Evolutionary conservation across 306 rosid species (phyloP), one percentile per base, ranked within the genome.

Genomic region (Coriaria nepalensis): DNA sequence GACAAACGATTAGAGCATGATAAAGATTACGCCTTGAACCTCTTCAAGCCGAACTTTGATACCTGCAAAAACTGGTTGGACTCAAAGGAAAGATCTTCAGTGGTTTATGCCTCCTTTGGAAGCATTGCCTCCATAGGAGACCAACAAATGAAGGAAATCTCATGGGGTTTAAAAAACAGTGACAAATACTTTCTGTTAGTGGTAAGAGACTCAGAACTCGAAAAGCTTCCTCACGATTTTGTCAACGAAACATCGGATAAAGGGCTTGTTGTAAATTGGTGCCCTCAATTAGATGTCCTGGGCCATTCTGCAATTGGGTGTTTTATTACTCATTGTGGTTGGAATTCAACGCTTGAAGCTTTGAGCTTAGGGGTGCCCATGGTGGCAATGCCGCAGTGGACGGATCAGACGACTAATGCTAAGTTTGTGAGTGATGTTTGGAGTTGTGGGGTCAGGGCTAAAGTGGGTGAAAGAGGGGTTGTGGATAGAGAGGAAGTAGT

Each of bases 331-430:
- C 45, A 41, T 13, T 41, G 45, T 9, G 45, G 45, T 10, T 41
- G 45, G 45, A 41, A 41, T 13, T 41, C 45, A 0, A 41, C 45
- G 11, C 10, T 41, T 9, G 45, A 41, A 41, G 45, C 45, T 41
- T 13, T 41, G 45, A 41, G 45, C 45, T 41, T 41, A 6, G 45
- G 45, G 45, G 45, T 41, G 2, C 45, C 45, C 9, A 41, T 41
- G 45, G 45, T 41, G 45, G 45, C 5, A 6, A 8, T 41, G 45
- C 45, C 45, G 45, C 45, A 41, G 45, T 41, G 45, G 45, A 9
- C 45, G 6, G 45, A 41, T 13, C 45, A 41, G 6, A 41, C 45
- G 45, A 41, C 45, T 13, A 41, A 41, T 13, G 45, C 45, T 8
- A 41, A 41, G 45, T 41, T 41, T 7, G 45, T 41, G 11, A 6